Base-by-base conservation (phyloP, 306 rosid species). In the Ceratonia siliqua region DNA sequence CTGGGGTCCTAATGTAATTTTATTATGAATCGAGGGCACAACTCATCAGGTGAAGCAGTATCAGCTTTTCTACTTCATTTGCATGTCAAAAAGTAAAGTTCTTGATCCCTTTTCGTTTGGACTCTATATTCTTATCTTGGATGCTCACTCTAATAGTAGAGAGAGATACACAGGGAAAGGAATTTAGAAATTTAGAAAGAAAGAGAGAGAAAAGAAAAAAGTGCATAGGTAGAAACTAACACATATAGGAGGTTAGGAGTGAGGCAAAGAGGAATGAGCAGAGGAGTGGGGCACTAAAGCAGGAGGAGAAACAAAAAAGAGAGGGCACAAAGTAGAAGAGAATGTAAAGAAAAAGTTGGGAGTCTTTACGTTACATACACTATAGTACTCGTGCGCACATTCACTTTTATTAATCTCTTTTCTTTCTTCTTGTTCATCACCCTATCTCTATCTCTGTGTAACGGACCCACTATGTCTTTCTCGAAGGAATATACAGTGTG, bases 401-500 rank as follows among this genome's bases (percentile, higher is more conserved):
- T 73, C 70, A 36, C 80, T 57, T 83, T 70, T 17, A 1, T 42
- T 5, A 11, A 6, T n/a, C 18, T 20, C 21, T 66, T 52, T 22
- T 7, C 55, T 12, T 33, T 56, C 42, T 52, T 46, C 33, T n/a
- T 32, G n/a, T 12, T 18, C 5, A 28, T 62, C 39, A 68, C 66
- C 71, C 76, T 71, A 7, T 56, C 53, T 49, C 39, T 49, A 52
- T 73, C 2, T 30, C 28, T 43, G 77, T 70, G 79, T 27, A 35
- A 69, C 48, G 96, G 87, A 61, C 93, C 93, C 92, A 74, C 64
- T 22, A 27, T 75, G 92, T 70, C 82, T 94, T 90, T 94, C 93
- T 88, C 85, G 90, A 91, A 94, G 97, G 97, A 91, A 90, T 92
- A 90, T 91, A 91, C 89, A 94, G 92, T 83, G 95, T 80, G 78